These are phyloP conservation scores for Botrytis hyacinthi DNA, from an alignment of 2,329 filamentous ascomycete species.

Conservation along the genomic window DNA sequence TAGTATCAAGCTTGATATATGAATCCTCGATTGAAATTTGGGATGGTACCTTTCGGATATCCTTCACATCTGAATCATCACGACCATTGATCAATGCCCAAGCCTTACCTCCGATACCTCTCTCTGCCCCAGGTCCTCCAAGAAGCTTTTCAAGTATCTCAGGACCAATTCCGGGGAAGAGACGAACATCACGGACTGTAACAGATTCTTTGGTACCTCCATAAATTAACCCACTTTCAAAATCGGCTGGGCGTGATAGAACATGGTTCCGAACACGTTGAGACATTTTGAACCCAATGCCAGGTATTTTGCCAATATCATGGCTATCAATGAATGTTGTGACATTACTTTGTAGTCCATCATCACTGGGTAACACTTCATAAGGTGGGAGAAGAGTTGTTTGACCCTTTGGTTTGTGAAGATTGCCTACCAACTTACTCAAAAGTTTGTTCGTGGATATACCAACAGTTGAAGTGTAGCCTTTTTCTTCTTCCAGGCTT, in stretches of 20 bases:
- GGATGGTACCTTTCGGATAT: slow-evolving; percentile 68
- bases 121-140: slow-evolving; percentile 65
- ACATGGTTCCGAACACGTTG: slow-evolving; percentile 64
- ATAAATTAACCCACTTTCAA: slow-evolving; percentile 47
- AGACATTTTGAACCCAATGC: slow-evolving; percentile 78
- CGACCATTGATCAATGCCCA: slow-evolving; percentile 81
- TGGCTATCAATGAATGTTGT: slow-evolving; percentile 70
- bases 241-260: slow-evolving; percentile 44
- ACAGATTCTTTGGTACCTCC: slow-evolving; percentile 54
- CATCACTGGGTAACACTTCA: slow-evolving; percentile 32
- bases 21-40: slow-evolving; percentile 97
- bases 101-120: slow-evolving; percentile 67
- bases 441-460: slow-evolving; percentile 85
- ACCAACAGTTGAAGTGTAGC: slow-evolving; percentile 85
- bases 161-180: slow-evolving; percentile 60
- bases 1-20: slow-evolving; percentile 67
- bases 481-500: slow-evolving; percentile 70
- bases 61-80: slow-evolving; percentile 71
- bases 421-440: slow-evolving; percentile 78
- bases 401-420: slow-evolving; percentile 84
- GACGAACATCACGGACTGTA: slow-evolving; percentile 64
- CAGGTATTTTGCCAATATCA: slow-evolving; percentile 77
- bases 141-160: slow-evolving; percentile 67
- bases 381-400: slow-evolving; percentile 75
- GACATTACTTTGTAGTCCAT: slow-evolving; percentile 49